Evolutionary conservation across 169 alveolate genomes (phyloP).

Genomic region (Blepharisma undulans): DNA sequence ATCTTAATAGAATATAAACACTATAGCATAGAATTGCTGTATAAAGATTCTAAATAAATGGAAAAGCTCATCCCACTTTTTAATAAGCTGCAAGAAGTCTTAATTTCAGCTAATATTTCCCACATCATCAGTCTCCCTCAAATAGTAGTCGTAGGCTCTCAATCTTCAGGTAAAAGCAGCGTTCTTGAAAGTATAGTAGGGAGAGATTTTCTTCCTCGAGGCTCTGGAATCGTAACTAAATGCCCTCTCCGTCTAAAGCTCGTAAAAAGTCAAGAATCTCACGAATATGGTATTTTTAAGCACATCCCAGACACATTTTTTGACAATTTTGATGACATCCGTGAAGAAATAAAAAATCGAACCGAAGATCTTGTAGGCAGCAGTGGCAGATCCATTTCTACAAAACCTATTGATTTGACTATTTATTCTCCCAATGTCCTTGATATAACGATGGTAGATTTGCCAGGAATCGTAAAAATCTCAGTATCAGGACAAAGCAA

Average conservation of each 20-base stretch:
- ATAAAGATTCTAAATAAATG: not conserved
- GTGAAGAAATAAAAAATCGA: slow-evolving; percentile 90
- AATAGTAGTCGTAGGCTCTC: slow-evolving; percentile 97
- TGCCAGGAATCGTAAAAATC: slow-evolving; percentile 98
- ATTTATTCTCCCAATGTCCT: slow-evolving; percentile 92
- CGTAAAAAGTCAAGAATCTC: slow-evolving; percentile 38
- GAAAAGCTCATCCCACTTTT: slow-evolving; percentile 62
- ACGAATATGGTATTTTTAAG: not conserved
- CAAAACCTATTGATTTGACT: slow-evolving; percentile 92
- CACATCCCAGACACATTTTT: slow-evolving; percentile 67
- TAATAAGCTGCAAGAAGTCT: slow-evolving; percentile 55
- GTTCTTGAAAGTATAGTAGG: slow-evolving; percentile 86
- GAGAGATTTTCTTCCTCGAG: slow-evolving; percentile 96
- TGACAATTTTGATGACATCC: slow-evolving; percentile 91
- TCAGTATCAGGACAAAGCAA: slow-evolving; percentile 97
- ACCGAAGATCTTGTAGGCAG: slow-evolving; percentile 93
- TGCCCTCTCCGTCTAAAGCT: slow-evolving; percentile 95
- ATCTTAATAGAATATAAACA: too few species aligned
- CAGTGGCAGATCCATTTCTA: slow-evolving; percentile 92
- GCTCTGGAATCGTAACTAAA: slow-evolving; percentile 97
- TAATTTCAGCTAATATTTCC: slow-evolving; percentile 27
- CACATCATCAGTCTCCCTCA: slow-evolving; percentile 88
- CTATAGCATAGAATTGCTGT: not conserved
- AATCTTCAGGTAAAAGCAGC: slow-evolving; percentile 96
- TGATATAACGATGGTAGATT: slow-evolving; percentile 95